phyloP scores from a whole-genome alignment of 768 basidiomycete species.

The Hygrophoropsis aurantiaca region DNA sequence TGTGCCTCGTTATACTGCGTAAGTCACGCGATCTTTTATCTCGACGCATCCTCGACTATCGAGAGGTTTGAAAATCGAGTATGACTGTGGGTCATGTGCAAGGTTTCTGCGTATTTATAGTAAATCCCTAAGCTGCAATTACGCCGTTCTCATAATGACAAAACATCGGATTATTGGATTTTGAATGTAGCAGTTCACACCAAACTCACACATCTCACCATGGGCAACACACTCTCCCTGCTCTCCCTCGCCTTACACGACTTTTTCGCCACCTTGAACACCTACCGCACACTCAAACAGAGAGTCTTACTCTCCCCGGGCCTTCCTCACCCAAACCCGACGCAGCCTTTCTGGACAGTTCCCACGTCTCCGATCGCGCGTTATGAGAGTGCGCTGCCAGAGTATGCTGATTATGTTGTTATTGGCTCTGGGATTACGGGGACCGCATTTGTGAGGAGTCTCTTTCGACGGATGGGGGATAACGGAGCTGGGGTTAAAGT shows the following conservation, averaged over 20 bases:
- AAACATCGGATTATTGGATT: too few relatives aligned
- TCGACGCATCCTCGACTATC: too few relatives aligned
- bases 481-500: conserved; percentile 38
- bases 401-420: conserved; percentile 63
- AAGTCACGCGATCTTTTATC: too few relatives aligned
- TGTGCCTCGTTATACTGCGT: too few relatives aligned
- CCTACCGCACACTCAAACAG: conserved; percentile 26
- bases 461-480: conserved; percentile 39
- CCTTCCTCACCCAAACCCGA: conserved; percentile 55
- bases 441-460: conserved; percentile 53
- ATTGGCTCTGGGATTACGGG: conserved; percentile 82
- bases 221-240: conserved; percentile 29
- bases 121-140: too few relatives aligned
- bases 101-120: too few relatives aligned
- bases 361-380: conserved; percentile 53
- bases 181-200: too few relatives aligned
- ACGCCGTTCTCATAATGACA: too few relatives aligned
- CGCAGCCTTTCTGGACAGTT: conserved; percentile 61
- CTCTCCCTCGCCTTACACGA: conserved; percentile 17
- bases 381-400: conserved; percentile 22
- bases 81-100: too few relatives aligned
- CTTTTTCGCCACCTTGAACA: conserved; percentile 14
- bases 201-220: too few relatives aligned
- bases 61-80: too few relatives aligned
- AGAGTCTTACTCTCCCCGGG: conserved; percentile 49